Conservation (phyloP, 805 yeast species). For the Candida boidinii region DNA sequence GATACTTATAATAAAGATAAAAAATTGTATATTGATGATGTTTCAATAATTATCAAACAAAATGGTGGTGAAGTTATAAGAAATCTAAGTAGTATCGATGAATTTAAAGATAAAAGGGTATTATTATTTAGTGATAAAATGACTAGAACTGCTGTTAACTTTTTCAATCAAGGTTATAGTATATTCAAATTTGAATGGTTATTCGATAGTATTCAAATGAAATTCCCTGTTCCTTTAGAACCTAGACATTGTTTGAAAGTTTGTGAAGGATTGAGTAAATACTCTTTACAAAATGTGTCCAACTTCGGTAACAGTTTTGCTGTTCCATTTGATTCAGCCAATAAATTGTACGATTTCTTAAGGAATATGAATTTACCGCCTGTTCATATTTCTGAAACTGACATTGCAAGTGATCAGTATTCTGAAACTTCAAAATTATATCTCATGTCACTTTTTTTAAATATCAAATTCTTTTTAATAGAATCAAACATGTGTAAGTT, state of each 20-base stretch:
- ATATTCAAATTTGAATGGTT: slow-evolving; percentile 67
- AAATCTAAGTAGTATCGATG: slow-evolving; percentile 20
- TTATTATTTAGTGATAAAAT: slow-evolving; percentile 29
- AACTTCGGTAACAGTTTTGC: slow-evolving; percentile 54
- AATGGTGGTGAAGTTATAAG: slow-evolving; percentile 43
- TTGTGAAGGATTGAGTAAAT: slow-evolving; percentile 18
- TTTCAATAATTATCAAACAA: slow-evolving; percentile 29
- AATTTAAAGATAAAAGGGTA: slow-evolving; percentile 9
- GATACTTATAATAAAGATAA: slow-evolving; percentile 28
- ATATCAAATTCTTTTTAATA: too few relatives aligned
- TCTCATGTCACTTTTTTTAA: too few relatives aligned
- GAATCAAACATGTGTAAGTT: too few relatives aligned
- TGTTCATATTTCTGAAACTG: too few relatives aligned
- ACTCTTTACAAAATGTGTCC: slow-evolving; percentile 37
- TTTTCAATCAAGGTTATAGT: slow-evolving; percentile 44
- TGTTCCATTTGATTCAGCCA: too few relatives aligned
- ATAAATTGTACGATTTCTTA: too few relatives aligned
- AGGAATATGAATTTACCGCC: too few relatives aligned
- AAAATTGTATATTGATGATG: slow-evolving; percentile 24
- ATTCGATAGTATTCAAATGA: slow-evolving; percentile 46
- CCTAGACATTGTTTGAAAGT: slow-evolving; percentile 47
- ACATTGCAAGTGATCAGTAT: too few relatives aligned
- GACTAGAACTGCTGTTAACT: slow-evolving; percentile 29
- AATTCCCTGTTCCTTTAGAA: slow-evolving; percentile 42
- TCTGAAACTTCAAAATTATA: too few relatives aligned